These are phyloP conservation scores for Selenicereus undatus DNA, from an alignment of 148 eudicot species.

Conservation along the genomic window DNA sequence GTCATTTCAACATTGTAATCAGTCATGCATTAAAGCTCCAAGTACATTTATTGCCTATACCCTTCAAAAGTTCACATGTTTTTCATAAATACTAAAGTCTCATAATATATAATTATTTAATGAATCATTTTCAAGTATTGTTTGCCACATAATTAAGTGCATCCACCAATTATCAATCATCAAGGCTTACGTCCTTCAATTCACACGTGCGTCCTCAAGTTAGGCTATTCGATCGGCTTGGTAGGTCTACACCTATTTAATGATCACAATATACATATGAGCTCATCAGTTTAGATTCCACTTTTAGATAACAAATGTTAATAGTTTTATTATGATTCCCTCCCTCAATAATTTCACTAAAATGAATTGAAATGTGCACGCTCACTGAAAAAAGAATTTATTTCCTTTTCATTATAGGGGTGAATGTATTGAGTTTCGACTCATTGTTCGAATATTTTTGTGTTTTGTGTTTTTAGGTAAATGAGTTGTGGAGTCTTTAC, in stretches of 20 bases:
- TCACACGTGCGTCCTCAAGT: neutral
- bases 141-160: neutral
- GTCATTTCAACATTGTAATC: too few relatives aligned
- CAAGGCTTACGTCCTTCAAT: neutral
- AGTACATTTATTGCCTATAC: neutral
- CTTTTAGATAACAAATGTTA: too few relatives aligned
- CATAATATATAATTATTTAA: too few relatives aligned
- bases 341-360: neutral
- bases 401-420: too few relatives aligned
- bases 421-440: too few relatives aligned
- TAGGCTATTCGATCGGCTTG: neutral
- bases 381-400: neutral
- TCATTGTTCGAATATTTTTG: too few relatives aligned
- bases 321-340: neutral
- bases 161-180: neutral
- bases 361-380: neutral
- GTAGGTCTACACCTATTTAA: neutral
- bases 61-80: neutral
- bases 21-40: too few relatives aligned
- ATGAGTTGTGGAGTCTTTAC: too few relatives aligned
- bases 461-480: too few relatives aligned
- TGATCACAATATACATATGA: neutral
- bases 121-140: neutral
- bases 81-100: too few relatives aligned
- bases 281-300: neutral